phyloP scores from a whole-genome alignment of 2,329 filamentous ascomycete genomes.

The Fusarium sp. region DNA sequence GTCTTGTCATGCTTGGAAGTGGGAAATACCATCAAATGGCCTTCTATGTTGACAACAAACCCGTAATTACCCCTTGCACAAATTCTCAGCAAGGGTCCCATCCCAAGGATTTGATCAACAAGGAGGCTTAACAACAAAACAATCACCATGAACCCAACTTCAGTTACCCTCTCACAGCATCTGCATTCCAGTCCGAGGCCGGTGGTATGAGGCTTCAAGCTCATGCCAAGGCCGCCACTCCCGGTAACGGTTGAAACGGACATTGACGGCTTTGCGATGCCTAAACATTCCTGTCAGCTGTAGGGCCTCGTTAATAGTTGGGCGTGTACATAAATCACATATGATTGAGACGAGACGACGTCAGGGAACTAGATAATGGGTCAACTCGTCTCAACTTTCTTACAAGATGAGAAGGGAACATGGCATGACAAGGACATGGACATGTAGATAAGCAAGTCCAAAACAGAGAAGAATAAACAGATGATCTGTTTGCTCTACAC shows the following conservation, averaged over 20 bases:
- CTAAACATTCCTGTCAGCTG: constrained; percentile 16
- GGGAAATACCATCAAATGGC: not conserved
- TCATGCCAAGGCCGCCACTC: constrained; percentile 30
- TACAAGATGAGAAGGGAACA: not conserved
- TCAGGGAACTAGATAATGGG: not conserved
- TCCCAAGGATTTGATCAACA: constrained; percentile 8
- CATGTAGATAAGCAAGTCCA: not conserved
- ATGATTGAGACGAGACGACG: not conserved
- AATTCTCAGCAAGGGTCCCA: not conserved
- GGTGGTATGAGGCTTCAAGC: not conserved
- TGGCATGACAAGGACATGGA: constrained; percentile 8
- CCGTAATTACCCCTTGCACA: not conserved
- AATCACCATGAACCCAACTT: not conserved
- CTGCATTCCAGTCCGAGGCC: constrained; percentile 19
- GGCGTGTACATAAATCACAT: not conserved
- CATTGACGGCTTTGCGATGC: constrained; percentile 10
- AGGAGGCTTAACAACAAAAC: not conserved
- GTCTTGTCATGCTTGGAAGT: not conserved
- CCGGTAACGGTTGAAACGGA: constrained; percentile 32
- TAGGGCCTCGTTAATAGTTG: not conserved
- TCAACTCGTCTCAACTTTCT: not conserved
- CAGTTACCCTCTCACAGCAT: not conserved
- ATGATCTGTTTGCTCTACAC: not conserved
- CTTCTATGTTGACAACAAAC: not conserved
- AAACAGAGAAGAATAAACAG: not conserved